Conservation (phyloP, 495 filamentous ascomycete genomes). For the Neurospora pannonica region DNA sequence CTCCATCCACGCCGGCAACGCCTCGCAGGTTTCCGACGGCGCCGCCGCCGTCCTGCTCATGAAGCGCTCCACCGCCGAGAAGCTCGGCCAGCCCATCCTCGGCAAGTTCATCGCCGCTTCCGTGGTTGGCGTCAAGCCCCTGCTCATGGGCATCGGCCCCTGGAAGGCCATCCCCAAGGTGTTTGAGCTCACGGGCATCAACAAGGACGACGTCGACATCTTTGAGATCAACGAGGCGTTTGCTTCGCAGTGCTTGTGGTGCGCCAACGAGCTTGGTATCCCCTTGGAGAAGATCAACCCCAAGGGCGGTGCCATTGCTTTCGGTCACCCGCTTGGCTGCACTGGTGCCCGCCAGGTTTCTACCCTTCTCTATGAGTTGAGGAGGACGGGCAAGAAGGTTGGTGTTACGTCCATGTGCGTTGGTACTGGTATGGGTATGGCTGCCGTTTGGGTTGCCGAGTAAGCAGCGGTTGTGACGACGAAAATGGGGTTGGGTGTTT, state of each 20-base stretch:
- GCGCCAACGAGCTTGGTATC: conserved; percentile 76
- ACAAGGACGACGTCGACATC: conserved; percentile 88
- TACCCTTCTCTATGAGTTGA: conserved; percentile 82
- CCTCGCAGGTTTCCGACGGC: conserved; percentile 89
- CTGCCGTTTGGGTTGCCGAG: conserved; percentile 78
- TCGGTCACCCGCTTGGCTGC: conserved; percentile 91
- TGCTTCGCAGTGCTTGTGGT: conserved; percentile 90
- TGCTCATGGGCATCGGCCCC: conserved; percentile 93
- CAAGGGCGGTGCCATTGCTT: conserved; percentile 97
- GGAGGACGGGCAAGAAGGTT: conserved; percentile 68
- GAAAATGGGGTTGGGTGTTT: not conserved
- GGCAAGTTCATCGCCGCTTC: conserved; percentile 78
- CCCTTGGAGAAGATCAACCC: conserved; percentile 83
- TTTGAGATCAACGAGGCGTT: conserved; percentile 99
- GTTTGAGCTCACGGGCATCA: conserved; percentile 74
- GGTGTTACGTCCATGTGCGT: conserved; percentile 96
- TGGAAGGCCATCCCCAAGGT: conserved; percentile 94
- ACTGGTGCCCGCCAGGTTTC: conserved; percentile 90
- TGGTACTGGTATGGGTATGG: conserved; percentile 68
- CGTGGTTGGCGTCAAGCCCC: conserved; percentile 79
- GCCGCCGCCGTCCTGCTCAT: conserved; percentile 93
- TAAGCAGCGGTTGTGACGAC: conserved; percentile 3
- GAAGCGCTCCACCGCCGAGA: conserved; percentile 86
- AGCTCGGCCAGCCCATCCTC: conserved; percentile 76
- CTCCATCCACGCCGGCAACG: conserved; percentile 93